Conservation (phyloP, 495 filamentous ascomycete species). For the Aspergillus diversus region DNA sequence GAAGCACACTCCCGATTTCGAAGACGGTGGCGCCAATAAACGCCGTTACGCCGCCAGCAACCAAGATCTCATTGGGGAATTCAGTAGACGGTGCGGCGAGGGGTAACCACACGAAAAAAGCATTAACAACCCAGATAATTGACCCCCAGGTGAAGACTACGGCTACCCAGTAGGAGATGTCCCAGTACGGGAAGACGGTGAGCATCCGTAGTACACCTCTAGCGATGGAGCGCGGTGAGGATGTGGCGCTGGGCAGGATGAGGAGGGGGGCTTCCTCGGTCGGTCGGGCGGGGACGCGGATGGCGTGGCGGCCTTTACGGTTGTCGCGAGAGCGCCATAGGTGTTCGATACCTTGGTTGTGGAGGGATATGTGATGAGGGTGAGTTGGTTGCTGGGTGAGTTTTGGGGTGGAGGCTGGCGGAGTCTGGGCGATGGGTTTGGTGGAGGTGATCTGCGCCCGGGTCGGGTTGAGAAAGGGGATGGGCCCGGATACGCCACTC, state of each 20-base stretch:
- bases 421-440: not conserved
- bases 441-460: slow-evolving; percentile 34
- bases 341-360: slow-evolving; percentile 3
- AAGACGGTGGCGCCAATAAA: slow-evolving; percentile 75
- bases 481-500: slow-evolving; percentile 36
- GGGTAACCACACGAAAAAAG: slow-evolving; percentile 69
- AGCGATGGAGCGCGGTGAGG: slow-evolving; percentile 25
- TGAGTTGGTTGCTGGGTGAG: not conserved
- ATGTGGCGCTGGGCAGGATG: slow-evolving; percentile 20
- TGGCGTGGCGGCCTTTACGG: slow-evolving; percentile 68
- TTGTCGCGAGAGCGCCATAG: slow-evolving; percentile 71
- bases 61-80: slow-evolving; percentile 55
- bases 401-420: not conserved
- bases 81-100: slow-evolving; percentile 54
- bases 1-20: slow-evolving; percentile 64
- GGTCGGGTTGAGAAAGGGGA: slow-evolving; percentile 57
- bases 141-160: slow-evolving; percentile 66
- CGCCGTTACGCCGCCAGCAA: slow-evolving; percentile 64
- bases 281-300: slow-evolving; percentile 45
- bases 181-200: slow-evolving; percentile 64
- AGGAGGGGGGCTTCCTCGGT: too few species aligned
- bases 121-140: slow-evolving; percentile 68
- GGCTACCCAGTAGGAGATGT: slow-evolving; percentile 70
- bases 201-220: slow-evolving; percentile 49
- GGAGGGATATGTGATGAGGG: not conserved